Conservation (phyloP, 257 asterid genomes). For the Solanum pinnatisectum region DNA sequence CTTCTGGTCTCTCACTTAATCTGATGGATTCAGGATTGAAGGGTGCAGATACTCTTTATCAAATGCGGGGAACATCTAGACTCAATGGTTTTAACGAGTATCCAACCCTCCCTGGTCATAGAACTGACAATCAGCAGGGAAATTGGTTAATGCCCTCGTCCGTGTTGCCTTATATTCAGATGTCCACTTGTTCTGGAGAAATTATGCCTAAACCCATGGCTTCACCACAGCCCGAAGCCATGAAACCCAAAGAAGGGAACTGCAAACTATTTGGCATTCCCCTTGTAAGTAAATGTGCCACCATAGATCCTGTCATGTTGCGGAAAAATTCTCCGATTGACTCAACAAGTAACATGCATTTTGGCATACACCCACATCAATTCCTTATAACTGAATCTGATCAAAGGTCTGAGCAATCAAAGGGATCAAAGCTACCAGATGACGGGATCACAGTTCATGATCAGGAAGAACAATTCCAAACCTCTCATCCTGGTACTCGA, state of each 20-base stretch:
- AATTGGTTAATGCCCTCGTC: constrained; percentile 84
- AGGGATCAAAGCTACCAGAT: constrained; percentile 45
- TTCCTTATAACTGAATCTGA: constrained; percentile 35
- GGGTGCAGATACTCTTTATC: constrained; percentile 29
- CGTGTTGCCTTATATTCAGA: constrained; percentile 36
- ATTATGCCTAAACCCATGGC: constrained; percentile 27
- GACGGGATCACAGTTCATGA: constrained; percentile 31
- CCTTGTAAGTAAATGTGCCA: constrained; percentile 31
- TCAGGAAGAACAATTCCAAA: constrained; percentile 39
- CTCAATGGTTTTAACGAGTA: constrained; percentile 38
- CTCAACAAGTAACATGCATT: constrained; percentile 17
- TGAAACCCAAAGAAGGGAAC: constrained; percentile 52
- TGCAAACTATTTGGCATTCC: constrained; percentile 86
- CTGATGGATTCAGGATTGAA: constrained; percentile 54
- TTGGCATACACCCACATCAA: constrained; percentile 27
- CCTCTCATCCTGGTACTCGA: background rate
- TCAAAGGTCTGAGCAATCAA: constrained; percentile 41
- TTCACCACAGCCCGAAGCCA: constrained; percentile 27
- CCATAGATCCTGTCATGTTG: constrained; percentile 28
- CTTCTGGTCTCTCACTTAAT: constrained; percentile 63
- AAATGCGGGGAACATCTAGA: constrained; percentile 31
- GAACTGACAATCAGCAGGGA: constrained; percentile 42
- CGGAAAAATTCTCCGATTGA: constrained; percentile 19
- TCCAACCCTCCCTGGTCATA: constrained; percentile 35
- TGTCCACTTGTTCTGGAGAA: constrained; percentile 50